phyloP scores from a whole-genome alignment of 2,329 filamentous ascomycete genomes.

The Metarhizium brunneum region DNA sequence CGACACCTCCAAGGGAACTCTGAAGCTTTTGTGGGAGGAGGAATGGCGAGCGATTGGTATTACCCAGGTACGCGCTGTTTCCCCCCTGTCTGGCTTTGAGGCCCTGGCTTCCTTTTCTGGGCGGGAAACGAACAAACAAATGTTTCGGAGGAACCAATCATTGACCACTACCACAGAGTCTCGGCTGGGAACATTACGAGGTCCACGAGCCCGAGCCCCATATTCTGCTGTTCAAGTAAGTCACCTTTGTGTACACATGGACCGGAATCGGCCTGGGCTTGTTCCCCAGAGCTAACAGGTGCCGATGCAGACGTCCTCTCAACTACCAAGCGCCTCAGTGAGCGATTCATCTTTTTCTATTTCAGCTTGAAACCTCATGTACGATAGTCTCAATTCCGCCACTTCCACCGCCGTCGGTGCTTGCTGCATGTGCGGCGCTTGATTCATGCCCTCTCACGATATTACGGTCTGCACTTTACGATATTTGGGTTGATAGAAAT shows the following conservation, averaged over 20 bases:
- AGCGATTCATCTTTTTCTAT: slow-evolving; percentile 3
- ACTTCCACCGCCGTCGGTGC: slow-evolving; percentile 5
- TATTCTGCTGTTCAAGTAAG: slow-evolving; percentile 94
- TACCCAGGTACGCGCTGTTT: slow-evolving; percentile 62
- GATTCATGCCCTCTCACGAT: slow-evolving; percentile 13
- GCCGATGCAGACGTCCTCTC: slow-evolving; percentile 60
- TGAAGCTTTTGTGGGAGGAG: slow-evolving; percentile 96
- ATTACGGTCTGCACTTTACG: slow-evolving; percentile 12
- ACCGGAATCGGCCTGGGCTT: not conserved
- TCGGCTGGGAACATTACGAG: slow-evolving; percentile 99
- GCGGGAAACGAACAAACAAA: not conserved
- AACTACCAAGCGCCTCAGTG: slow-evolving; percentile 69
- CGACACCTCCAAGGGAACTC: slow-evolving; percentile 75
- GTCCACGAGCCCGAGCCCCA: slow-evolving; percentile 98
- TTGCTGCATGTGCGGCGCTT: slow-evolving; percentile 10
- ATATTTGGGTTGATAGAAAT: slow-evolving; percentile 6
- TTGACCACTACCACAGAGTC: slow-evolving; percentile 50
- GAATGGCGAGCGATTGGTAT: slow-evolving; percentile 97
- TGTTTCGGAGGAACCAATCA: not conserved
- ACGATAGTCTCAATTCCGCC: slow-evolving; percentile 12
- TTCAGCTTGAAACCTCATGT: slow-evolving; percentile 10
- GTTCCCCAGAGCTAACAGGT: not conserved
- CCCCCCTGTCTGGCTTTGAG: not conserved
- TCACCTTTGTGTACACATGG: not conserved
- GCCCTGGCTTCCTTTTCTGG: not conserved